phyloP scores from a whole-genome alignment of 495 filamentous ascomycete species.

The Evernia prunastri region DNA sequence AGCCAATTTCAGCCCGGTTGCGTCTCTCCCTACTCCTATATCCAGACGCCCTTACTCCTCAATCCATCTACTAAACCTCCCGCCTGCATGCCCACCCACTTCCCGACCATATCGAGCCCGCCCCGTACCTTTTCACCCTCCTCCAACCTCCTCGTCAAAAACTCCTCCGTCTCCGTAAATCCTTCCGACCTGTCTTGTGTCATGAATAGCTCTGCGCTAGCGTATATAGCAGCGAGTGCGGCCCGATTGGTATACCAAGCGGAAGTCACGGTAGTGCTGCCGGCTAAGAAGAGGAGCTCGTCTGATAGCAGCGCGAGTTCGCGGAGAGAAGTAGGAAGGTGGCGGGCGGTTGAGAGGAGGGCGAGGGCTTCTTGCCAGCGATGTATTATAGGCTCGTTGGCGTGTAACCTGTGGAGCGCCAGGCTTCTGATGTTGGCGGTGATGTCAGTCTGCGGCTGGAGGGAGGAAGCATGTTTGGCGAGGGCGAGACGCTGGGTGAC shows the following conservation, averaged over 20 bases:
- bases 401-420: slow-evolving; percentile 63
- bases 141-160: slow-evolving; percentile 68
- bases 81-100: slow-evolving; percentile 75
- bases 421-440: slow-evolving; percentile 57
- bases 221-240: slow-evolving; percentile 71
- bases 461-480: slow-evolving; percentile 36
- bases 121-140: slow-evolving; percentile 56
- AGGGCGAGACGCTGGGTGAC: slow-evolving; percentile 57
- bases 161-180: slow-evolving; percentile 67
- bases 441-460: slow-evolving; percentile 26
- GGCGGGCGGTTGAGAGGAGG: slow-evolving; percentile 71
- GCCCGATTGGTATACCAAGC: slow-evolving; percentile 89
- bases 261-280: slow-evolving; percentile 72
- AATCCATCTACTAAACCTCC: slow-evolving; percentile 56
- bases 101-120: slow-evolving; percentile 51
- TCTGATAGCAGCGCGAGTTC: slow-evolving; percentile 77
- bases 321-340: slow-evolving; percentile 67
- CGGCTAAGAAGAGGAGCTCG: slow-evolving; percentile 81
- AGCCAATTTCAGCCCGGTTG: not conserved
- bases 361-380: slow-evolving; percentile 90
- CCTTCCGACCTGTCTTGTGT: slow-evolving; percentile 67
- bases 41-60: slow-evolving; percentile 56
- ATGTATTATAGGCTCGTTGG: slow-evolving; percentile 61
- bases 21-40: slow-evolving; percentile 33
- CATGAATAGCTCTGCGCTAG: slow-evolving; percentile 85